Base-by-base conservation (phyloP, 345 rosid genomes). In the Syzygium aromaticum region DNA sequence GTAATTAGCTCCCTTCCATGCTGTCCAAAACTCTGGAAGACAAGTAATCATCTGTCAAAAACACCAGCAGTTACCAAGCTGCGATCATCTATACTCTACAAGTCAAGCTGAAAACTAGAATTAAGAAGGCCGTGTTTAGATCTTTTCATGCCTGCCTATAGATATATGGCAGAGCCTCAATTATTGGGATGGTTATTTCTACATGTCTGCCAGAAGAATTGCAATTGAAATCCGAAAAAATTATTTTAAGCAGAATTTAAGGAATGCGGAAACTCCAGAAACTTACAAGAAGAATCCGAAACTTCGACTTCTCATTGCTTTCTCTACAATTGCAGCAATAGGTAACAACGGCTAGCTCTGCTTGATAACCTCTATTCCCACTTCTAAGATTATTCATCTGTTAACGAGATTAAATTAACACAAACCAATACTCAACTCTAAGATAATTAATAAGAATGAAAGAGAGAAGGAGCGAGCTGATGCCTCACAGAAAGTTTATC, bases 1-100 rank as follows among this genome's bases (percentile, higher is more conserved):
- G 99, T 96, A 85, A 98, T 94, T 56, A 98, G 98, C 91, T 98
- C 99, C 93, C 98, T 93, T 57, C 98, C 98, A 87, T 98, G 99
- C 95, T 98, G 99, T 86, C 99, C 99, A 91, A 98, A 98, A 95
- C 97, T 96, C 99, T 98, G 98, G 97, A 98, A 95, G 95, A 95
- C 97, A 98, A 98, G 97, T 93, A 96, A 96, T 95, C 93, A 95
- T 96, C 97, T 95, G 96, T 96, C 97, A 95, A 94, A 85, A 95
- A 93, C 90, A 94, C 93, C 94, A 94, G 91, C 92, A 94, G 93
- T 92, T 89, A 94, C 97, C 87, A 90, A 91, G 89, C 87, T 92
- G 92, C 90, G 91, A 93, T 89, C 54, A 51, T 87, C 91, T 93
- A 91, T 84, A 57, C 88, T 78, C 89, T 87, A 90, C 88, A 84